Conservation (phyloP, 2,329 filamentous ascomycete species). For the Ceratocystis alfenasii region DNA sequence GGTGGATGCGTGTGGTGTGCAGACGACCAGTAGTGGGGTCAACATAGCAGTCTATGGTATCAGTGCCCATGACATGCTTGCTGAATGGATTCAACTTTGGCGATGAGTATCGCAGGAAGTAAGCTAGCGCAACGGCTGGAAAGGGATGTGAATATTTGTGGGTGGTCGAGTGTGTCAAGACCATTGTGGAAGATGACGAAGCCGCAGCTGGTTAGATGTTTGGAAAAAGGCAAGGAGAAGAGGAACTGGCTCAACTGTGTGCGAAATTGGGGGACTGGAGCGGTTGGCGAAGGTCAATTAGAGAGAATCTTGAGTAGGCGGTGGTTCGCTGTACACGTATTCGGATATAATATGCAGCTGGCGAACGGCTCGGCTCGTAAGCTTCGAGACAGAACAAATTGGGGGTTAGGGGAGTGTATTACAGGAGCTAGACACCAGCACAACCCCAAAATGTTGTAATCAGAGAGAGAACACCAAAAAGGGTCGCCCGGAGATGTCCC, state of each 20-base stretch:
- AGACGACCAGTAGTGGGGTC: slow-evolving; percentile 63
- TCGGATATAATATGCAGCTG: slow-evolving; percentile 1
- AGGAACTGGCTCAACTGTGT: neutral
- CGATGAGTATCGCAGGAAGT: slow-evolving; percentile 74
- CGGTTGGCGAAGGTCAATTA: neutral
- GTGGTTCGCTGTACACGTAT: neutral
- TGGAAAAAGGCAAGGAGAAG: neutral
- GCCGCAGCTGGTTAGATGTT: neutral
- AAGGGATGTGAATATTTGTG: slow-evolving; percentile 72
- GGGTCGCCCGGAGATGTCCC: neutral
- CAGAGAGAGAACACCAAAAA: neutral
- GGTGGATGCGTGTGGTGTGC: slow-evolving; percentile 65
- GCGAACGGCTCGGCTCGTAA: neutral
- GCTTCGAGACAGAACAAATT: neutral
- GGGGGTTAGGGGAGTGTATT: neutral
- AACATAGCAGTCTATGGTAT: slow-evolving; percentile 64
- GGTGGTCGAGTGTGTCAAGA: slow-evolving; percentile 52
- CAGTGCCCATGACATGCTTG: slow-evolving; percentile 69
- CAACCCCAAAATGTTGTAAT: neutral
- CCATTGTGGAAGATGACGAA: slow-evolving; percentile 36
- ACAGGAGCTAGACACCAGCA: neutral
- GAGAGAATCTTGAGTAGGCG: neutral
- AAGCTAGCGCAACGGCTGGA: slow-evolving; percentile 74
- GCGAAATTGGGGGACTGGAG: neutral
- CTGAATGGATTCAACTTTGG: slow-evolving; percentile 64